Evolutionary conservation across 23 red algal genomes (phyloP).

Genomic region (Pyropia haitanensis): DNA sequence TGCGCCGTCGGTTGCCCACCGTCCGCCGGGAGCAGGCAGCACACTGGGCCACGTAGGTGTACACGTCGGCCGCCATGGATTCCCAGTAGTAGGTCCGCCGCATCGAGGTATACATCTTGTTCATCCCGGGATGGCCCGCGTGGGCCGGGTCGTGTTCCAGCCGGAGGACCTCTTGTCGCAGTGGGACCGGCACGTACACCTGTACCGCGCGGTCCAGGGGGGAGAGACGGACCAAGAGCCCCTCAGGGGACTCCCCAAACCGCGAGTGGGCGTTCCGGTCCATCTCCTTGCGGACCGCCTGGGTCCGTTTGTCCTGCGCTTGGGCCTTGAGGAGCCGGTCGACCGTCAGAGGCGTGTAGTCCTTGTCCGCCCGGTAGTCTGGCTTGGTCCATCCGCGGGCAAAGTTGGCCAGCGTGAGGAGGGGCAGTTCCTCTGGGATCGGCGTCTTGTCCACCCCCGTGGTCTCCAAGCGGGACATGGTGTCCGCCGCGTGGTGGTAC

Average conservation of each 20-base stretch:
- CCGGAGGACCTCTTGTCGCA: conserved; percentile 7
- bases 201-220: conserved; percentile 12
- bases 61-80: conserved; percentile 10
- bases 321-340: background rate
- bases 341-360: background rate
- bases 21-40: background rate
- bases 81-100: conserved; percentile 13
- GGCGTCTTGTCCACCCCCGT: background rate
- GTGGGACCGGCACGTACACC: conserved; percentile 6
- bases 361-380: background rate
- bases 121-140: conserved; percentile 2
- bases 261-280: background rate
- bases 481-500: too few relatives aligned
- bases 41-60: background rate
- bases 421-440: too few relatives aligned
- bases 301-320: background rate
- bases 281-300: background rate
- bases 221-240: conserved; percentile 1
- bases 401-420: too few relatives aligned
- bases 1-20: background rate
- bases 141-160: conserved; percentile 16
- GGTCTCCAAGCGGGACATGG: too few relatives aligned
- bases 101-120: conserved; percentile 9
- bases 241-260: conserved; percentile 5
- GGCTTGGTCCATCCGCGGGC: background rate